Conservation (phyloP, 1,139 yeast species). For the Kodamaea arcana region DNA sequence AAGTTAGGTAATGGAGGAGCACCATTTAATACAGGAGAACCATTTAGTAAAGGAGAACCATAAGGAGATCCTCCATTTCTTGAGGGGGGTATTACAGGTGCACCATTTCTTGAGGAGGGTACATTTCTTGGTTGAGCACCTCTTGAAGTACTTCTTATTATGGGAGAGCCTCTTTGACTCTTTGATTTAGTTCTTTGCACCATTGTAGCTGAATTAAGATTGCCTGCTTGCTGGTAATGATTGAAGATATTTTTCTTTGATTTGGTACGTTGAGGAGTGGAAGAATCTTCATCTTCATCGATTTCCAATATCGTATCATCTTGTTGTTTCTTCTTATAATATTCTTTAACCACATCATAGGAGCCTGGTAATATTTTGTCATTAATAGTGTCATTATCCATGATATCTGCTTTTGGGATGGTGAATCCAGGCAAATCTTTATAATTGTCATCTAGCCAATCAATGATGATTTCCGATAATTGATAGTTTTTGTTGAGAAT, state of each 20-base stretch:
- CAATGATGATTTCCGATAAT: constrained; percentile 21
- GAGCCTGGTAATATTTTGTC: constrained; percentile 15
- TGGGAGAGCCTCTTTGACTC: too few relatives aligned
- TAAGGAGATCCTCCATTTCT: too few relatives aligned
- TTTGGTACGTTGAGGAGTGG: constrained; percentile 13
- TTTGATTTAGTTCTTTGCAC: constrained; percentile 5
- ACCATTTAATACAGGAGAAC: too few relatives aligned
- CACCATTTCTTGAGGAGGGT: not conserved
- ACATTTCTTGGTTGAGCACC: too few relatives aligned
- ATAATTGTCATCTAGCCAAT: constrained; percentile 30
- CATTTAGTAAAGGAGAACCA: too few relatives aligned
- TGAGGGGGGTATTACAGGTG: not conserved
- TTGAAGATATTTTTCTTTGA: constrained; percentile 19
- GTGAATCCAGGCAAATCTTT: constrained; percentile 22
- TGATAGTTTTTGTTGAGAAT: constrained; percentile 26
- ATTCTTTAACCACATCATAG: constrained; percentile 12
- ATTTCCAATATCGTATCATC: constrained; percentile 7
- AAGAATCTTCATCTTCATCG: constrained; percentile 2
- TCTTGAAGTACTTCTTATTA: too few relatives aligned
- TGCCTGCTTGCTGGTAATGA: constrained; percentile 19
- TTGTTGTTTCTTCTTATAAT: constrained; percentile 6
- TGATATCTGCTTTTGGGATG: constrained; percentile 4
- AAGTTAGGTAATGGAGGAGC: not conserved
- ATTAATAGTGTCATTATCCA: constrained; percentile 14
- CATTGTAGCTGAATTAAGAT: constrained; percentile 4